A percentile compares a stretch with the other conserved stretches of the same genome.
Evolutionary conservation across 2,329 filamentous ascomycete species (phyloP).

Genomic region (Penicillium concentricum): DNA sequence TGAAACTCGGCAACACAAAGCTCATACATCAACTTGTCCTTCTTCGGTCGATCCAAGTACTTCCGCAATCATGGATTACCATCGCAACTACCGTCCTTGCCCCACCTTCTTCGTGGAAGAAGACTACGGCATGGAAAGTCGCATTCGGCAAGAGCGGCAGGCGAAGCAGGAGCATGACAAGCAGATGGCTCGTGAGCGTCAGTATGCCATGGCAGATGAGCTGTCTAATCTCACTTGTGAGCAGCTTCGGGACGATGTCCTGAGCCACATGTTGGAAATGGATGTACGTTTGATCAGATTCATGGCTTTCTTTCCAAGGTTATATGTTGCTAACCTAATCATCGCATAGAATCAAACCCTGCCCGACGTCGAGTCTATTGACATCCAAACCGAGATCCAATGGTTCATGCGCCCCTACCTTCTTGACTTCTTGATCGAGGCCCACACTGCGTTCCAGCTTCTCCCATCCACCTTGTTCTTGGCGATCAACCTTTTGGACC

Average conservation of each 20-base stretch:
- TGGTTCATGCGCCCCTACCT: constrained; percentile 99
- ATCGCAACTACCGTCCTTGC: constrained; percentile 61
- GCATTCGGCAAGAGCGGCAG: constrained; percentile 46
- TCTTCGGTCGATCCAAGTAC: constrained; percentile 5
- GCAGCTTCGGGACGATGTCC: constrained; percentile 91
- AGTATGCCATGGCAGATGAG: constrained; percentile 85
- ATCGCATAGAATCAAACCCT: constrained; percentile 71
- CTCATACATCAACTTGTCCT: constrained; percentile 12
- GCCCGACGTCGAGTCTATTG: constrained; percentile 94
- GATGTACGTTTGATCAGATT: constrained; percentile 55
- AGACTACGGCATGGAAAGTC: constrained; percentile 51
- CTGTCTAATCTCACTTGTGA: constrained; percentile 80
- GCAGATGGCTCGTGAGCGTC: constrained; percentile 75
- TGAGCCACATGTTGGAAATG: constrained; percentile 94
- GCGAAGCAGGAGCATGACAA: constrained; percentile 73
- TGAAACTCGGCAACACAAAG: constrained; percentile 25
- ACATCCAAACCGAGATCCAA: constrained; percentile 98
- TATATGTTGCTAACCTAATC: not conserved
- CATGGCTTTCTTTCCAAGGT: not conserved
- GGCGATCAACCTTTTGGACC: constrained; percentile 91
- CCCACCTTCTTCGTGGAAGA: constrained; percentile 68
- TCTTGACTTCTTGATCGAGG: constrained; percentile 96
- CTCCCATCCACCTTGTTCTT: constrained; percentile 94
- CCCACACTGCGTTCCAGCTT: constrained; percentile 89
- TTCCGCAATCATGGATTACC: constrained; percentile 54